A percentile compares a stretch with the other conserved stretches of the same genome.
Evolutionary conservation across 345 rosid species (phyloP).

Genomic region (Kandelia obovata): DNA sequence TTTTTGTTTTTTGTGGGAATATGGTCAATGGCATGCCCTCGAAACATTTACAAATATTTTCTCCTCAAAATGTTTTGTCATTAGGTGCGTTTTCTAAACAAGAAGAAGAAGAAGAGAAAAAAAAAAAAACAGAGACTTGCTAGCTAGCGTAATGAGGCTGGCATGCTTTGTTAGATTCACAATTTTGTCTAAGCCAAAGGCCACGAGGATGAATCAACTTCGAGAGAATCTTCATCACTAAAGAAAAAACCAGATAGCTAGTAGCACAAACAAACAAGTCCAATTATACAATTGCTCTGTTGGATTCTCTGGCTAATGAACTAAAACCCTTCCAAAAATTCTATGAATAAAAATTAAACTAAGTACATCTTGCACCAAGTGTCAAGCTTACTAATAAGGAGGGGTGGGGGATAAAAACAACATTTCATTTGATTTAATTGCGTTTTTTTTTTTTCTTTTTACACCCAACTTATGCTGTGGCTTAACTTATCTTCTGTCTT

Average conservation of each 20-base stretch:
- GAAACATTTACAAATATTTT: too few relatives aligned
- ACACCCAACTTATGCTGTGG: neutral
- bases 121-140: neutral
- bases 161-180: neutral
- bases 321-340: neutral
- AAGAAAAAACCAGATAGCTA: slow-evolving; percentile 17
- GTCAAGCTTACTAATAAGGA: neutral
- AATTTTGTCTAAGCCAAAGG: slow-evolving; percentile 12
- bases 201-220: slow-evolving; percentile 16
- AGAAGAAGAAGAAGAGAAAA: neutral
- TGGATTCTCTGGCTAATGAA: slow-evolving; percentile 13
- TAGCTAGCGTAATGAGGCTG: too few relatives aligned
- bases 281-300: slow-evolving; percentile 9
- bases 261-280: slow-evolving; percentile 10
- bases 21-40: too few relatives aligned
- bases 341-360: neutral
- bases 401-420: neutral
- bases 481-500: neutral
- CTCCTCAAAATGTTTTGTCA: neutral
- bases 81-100: too few relatives aligned
- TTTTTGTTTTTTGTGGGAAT: neutral
- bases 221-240: slow-evolving; percentile 17
- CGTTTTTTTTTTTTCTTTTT: neutral
- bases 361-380: neutral
- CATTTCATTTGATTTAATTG: neutral